Percentiles rank a stretch among this genome's conserved stretches.
Evolutionary conservation across 2,329 filamentous ascomycete species (phyloP).

Genomic region (Aspergillus novofumigatus): DNA sequence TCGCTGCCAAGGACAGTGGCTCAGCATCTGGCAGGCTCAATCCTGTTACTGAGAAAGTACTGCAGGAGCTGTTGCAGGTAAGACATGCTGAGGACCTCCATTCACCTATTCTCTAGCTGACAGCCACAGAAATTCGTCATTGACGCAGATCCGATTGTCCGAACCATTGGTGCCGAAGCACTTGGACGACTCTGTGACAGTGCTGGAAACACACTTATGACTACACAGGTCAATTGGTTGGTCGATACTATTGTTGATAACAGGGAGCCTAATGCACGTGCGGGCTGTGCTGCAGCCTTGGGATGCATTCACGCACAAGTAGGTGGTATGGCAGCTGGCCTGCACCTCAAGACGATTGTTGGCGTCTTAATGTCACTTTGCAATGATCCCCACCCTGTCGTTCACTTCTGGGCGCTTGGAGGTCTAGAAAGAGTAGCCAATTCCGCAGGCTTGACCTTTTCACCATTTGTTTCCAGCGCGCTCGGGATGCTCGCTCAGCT

Average conservation of each 20-base stretch:
- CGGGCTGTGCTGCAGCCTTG: slow-evolving; percentile 89
- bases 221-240: slow-evolving; percentile 81
- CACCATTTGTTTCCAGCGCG: slow-evolving; percentile 81
- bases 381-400: slow-evolving; percentile 89
- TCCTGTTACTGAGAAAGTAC: slow-evolving; percentile 68
- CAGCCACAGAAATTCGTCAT: slow-evolving; percentile 64
- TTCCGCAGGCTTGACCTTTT: slow-evolving; percentile 88
- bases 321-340: slow-evolving; percentile 94
- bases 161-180: slow-evolving; percentile 78
- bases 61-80: slow-evolving; percentile 71
- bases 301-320: slow-evolving; percentile 93
- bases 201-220: slow-evolving; percentile 85
- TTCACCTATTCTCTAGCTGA: slow-evolving; percentile 1
- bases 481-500: slow-evolving; percentile 91
- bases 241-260: slow-evolving; percentile 94
- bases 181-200: slow-evolving; percentile 78
- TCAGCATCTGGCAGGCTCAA: slow-evolving; percentile 70
- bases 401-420: slow-evolving; percentile 95
- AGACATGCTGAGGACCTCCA: slow-evolving; percentile 35
- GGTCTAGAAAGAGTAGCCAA: slow-evolving; percentile 82
- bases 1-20: slow-evolving; percentile 75
- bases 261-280: slow-evolving; percentile 84
- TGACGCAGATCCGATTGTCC: slow-evolving; percentile 79
- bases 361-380: slow-evolving; percentile 96
- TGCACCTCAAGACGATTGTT: slow-evolving; percentile 95